phyloP scores from a whole-genome alignment of 2,329 filamentous ascomycete species.

The Claviceps capensis region DNA sequence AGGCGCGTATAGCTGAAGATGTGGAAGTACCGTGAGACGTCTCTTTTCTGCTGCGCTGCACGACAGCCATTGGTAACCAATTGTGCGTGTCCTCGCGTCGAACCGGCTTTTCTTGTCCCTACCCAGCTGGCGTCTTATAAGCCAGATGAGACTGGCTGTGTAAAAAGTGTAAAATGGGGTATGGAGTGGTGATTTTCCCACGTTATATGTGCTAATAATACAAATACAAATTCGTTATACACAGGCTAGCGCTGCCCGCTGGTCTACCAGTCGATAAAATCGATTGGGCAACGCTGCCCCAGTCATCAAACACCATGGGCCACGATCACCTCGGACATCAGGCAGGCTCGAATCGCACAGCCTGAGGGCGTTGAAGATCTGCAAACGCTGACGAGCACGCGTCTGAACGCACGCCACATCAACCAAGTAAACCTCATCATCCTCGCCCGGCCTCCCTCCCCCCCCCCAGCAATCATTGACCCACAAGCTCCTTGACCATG shows the following conservation, averaged over 20 bases:
- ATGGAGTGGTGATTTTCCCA: too few species aligned
- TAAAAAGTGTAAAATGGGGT: too few species aligned
- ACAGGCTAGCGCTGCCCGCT: not conserved
- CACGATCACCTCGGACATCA: not conserved
- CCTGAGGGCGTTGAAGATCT: not conserved
- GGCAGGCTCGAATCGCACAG: not conserved
- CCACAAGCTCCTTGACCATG: slow-evolving; percentile 40
- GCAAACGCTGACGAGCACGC: not conserved
- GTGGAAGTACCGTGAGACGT: too few species aligned
- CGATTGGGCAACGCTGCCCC: not conserved
- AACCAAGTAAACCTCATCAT: too few species aligned
- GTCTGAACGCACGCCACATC: not conserved
- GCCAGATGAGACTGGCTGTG: not conserved
- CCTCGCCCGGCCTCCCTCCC: not conserved
- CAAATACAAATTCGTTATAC: not conserved
- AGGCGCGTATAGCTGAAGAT: not conserved
- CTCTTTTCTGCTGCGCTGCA: too few species aligned
- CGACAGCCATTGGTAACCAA: too few species aligned
- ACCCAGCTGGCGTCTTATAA: not conserved
- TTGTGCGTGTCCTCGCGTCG: too few species aligned
- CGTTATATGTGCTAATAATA: not conserved
- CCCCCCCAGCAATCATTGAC: slow-evolving; percentile 5
- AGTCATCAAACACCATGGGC: not conserved
- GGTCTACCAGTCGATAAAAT: not conserved
- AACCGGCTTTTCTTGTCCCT: not conserved